These are phyloP conservation scores for Nannochloropsis gaditana DNA, from an alignment of 108 stramenopile genomes.

Conservation along the genomic window DNA sequence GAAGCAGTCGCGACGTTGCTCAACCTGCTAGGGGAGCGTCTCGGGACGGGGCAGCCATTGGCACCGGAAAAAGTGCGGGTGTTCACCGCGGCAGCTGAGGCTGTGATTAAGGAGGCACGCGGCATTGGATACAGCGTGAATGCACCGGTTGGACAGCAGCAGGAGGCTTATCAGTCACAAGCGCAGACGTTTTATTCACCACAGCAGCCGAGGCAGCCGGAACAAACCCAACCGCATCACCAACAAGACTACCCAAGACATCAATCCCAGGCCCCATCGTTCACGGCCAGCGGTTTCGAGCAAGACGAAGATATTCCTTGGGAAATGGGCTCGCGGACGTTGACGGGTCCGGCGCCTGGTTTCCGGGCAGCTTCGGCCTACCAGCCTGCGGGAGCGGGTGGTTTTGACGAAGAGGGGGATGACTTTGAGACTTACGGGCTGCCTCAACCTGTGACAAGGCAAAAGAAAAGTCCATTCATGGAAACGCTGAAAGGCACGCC, in stretches of 20 bases:
- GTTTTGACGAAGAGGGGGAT: not conserved
- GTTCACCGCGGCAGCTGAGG: not conserved
- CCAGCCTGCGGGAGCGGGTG: not conserved
- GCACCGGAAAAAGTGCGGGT: slow-evolving; percentile 10
- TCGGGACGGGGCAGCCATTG: not conserved
- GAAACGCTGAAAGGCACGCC: not conserved
- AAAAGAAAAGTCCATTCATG: not conserved
- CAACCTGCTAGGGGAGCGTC: not conserved
- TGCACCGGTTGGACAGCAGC: not conserved
- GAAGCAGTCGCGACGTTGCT: slow-evolving; percentile 11
- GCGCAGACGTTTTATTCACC: not conserved
- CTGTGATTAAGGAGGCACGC: not conserved
- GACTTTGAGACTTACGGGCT: not conserved
- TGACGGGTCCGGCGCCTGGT: not conserved
- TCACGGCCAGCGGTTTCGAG: not conserved
- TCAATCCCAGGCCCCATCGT: not conserved
- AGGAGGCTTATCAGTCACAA: not conserved
- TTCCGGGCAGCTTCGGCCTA: not conserved
- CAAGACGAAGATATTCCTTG: not conserved
- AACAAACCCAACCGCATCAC: not conserved
- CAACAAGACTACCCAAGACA: not conserved
- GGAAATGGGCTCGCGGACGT: not conserved
- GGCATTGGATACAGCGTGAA: not conserved
- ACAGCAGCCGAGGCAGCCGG: not conserved
- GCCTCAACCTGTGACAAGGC: not conserved